Evolutionary conservation across 352 stramenopile genomes (phyloP).

Genomic region (Pythium aphanidermatum): DNA sequence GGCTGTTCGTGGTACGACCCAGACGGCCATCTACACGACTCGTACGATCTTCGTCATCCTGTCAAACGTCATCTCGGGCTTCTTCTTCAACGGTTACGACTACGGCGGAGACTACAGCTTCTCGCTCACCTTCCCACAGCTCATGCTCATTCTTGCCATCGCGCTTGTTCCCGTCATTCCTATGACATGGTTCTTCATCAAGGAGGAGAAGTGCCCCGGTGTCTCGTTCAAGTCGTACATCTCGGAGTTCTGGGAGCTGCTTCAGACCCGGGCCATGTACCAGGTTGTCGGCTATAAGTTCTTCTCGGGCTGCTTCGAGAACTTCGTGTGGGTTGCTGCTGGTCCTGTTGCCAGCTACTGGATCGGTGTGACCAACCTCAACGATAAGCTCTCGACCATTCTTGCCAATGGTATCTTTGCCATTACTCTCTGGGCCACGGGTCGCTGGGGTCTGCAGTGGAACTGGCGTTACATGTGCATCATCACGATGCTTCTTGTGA

Average conservation of each 20-base stretch:
- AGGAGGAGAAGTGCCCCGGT: slow-evolving; percentile 14
- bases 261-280: slow-evolving; percentile 11
- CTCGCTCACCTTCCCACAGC: slow-evolving; percentile 16
- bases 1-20: slow-evolving; percentile 11
- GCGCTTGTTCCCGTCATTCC: slow-evolving; percentile 14
- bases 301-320: slow-evolving; percentile 11
- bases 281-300: slow-evolving; percentile 8
- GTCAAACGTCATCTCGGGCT: slow-evolving; percentile 19
- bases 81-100: slow-evolving; percentile 23
- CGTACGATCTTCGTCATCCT: slow-evolving; percentile 19
- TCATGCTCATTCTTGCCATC: slow-evolving; percentile 21
- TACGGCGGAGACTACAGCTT: slow-evolving; percentile 18
- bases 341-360: slow-evolving; percentile 15
- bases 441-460: slow-evolving; percentile 25
- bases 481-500: slow-evolving; percentile 17
- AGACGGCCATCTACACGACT: slow-evolving; percentile 12
- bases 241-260: slow-evolving; percentile 14
- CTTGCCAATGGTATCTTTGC: slow-evolving; percentile 11
- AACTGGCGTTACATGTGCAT: slow-evolving; percentile 28
- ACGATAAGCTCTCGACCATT: slow-evolving; percentile 18
- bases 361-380: slow-evolving; percentile 12
- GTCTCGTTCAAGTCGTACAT: slow-evolving; percentile 16
- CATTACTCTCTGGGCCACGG: slow-evolving; percentile 8
- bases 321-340: background rate
- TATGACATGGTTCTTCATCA: slow-evolving; percentile 21